Conservation (phyloP, 2,329 filamentous ascomycete species). For the Aspergillus pseudoviridinutans region DNA sequence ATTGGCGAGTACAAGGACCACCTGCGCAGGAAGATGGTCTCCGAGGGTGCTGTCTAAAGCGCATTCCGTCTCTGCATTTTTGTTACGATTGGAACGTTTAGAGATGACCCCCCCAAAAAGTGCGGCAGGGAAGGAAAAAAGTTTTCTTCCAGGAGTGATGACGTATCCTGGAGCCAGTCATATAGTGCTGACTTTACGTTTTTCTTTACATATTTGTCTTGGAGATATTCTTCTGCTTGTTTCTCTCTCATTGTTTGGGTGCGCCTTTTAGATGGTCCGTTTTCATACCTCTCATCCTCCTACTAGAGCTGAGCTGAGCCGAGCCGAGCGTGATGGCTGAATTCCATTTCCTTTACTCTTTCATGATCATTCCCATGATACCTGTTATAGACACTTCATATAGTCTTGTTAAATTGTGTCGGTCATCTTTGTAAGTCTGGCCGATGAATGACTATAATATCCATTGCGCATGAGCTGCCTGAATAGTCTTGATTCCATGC, state of each 20-base stretch:
- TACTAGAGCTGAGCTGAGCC: constrained; percentile 18
- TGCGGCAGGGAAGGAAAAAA: constrained; percentile 1
- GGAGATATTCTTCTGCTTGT: background rate
- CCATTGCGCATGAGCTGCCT: background rate
- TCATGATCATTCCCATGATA: background rate
- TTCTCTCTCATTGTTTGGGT: constrained; percentile 7
- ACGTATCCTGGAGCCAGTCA: constrained; percentile 15
- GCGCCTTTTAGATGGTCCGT: constrained; percentile 19
- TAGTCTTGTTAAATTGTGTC: background rate
- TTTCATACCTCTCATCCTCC: constrained; percentile 18
- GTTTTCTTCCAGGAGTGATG: constrained; percentile 15
- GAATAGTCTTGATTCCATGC: background rate
- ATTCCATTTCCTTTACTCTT: constrained; percentile 11
- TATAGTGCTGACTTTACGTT: constrained; percentile 4
- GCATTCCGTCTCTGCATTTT: constrained; percentile 5
- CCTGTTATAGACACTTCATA: constrained; percentile 6
- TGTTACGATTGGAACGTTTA: constrained; percentile 33
- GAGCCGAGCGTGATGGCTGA: constrained; percentile 15
- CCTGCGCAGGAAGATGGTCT: constrained; percentile 98
- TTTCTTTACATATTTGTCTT: constrained; percentile 1
- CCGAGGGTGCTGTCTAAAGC: constrained; percentile 74
- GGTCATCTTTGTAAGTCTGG: background rate
- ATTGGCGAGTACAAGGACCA: constrained; percentile 98
- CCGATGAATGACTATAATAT: background rate
- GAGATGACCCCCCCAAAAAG: constrained; percentile 14